Percentiles rank a stretch among this genome's conserved stretches.
These are phyloP conservation scores for Psilocybe cyanescens DNA, from an alignment of 768 basidiomycete genomes.

Conservation along the genomic window DNA sequence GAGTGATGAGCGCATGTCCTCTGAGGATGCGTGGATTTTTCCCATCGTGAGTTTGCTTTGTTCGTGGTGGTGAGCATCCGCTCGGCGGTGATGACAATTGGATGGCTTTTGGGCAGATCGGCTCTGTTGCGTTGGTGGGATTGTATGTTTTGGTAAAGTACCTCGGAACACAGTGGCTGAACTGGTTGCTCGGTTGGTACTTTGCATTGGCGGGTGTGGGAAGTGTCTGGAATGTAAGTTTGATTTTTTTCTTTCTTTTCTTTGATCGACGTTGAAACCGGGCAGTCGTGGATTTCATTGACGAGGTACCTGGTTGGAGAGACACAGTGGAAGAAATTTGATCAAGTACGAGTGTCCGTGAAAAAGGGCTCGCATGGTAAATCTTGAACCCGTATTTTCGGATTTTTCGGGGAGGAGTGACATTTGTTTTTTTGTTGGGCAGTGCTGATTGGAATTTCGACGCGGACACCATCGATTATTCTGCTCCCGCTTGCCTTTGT, in stretches of 20 bases:
- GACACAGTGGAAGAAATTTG: constrained; percentile 60
- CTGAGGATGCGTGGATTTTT: constrained; percentile 74
- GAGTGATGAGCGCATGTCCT: constrained; percentile 60
- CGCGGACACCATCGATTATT: constrained; percentile 59
- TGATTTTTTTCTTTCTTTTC: not conserved
- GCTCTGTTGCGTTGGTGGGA: constrained; percentile 69
- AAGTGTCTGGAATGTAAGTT: constrained; percentile 69
- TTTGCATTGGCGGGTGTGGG: constrained; percentile 68
- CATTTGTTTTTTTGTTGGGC: not conserved
- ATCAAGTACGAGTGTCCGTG: constrained; percentile 45
- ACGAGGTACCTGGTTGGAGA: constrained; percentile 52
- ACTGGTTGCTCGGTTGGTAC: constrained; percentile 78
- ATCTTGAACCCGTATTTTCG: constrained; percentile 14
- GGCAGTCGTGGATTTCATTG: constrained; percentile 56
- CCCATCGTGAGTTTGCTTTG: constrained; percentile 59
- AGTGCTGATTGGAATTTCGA: constrained; percentile 39
- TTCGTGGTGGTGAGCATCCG: no score
- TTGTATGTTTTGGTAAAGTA: constrained; percentile 76
- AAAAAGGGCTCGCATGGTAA: constrained; percentile 52
- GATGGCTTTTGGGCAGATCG: constrained; percentile 49
- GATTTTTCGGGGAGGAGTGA: not conserved
- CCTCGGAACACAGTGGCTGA: constrained; percentile 82
- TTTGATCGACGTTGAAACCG: no score
- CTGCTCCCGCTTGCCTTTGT: constrained; percentile 62
- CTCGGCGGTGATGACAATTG: not conserved